phyloP scores from a whole-genome alignment of 75 land plant species.

The Gnetum montanum region DNA sequence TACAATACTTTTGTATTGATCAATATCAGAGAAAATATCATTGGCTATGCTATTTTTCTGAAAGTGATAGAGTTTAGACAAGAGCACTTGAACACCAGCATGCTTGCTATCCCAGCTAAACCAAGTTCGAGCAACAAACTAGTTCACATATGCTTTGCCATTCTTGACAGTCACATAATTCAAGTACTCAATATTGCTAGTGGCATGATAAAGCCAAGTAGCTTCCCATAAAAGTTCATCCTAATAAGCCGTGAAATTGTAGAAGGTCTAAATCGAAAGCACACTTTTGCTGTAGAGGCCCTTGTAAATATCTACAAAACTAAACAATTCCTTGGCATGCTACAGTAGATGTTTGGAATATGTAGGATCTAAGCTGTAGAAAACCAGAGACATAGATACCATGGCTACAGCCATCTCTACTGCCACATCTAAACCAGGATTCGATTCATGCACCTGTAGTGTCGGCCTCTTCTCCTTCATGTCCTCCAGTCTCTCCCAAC shows the following conservation, averaged over 20 bases:
- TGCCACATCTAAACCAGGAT: slow-evolving; percentile 86
- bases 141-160: slow-evolving; percentile 64
- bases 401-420: slow-evolving; percentile 82
- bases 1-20: too few relatives aligned
- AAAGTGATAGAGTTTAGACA: too few relatives aligned
- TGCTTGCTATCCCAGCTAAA: slow-evolving; percentile 98
- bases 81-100: too few relatives aligned
- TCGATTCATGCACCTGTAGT: slow-evolving; percentile 38
- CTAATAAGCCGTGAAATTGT: slow-evolving; percentile 84
- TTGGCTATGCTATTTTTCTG: too few relatives aligned
- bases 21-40: too few relatives aligned
- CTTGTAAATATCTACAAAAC: slow-evolving; percentile 55
- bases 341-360: slow-evolving; percentile 61
- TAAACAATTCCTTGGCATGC: slow-evolving; percentile 76
- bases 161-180: slow-evolving; percentile 57
- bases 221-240: slow-evolving; percentile 98
- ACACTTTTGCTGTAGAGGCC: slow-evolving; percentile 57
- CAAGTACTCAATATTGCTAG: slow-evolving; percentile 54
- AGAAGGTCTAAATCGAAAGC: slow-evolving; percentile 53
- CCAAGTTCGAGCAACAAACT: slow-evolving; percentile 84
- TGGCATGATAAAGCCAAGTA: slow-evolving; percentile 90
- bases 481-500: slow-evolving; percentile 85
- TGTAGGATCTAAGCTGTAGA: slow-evolving; percentile 33
- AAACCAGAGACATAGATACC: slow-evolving; percentile 93
- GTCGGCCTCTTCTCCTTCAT: slow-evolving; percentile 70